Conservation (phyloP, 176 grass and related monocot species). For the Calamus simplicifolius region DNA sequence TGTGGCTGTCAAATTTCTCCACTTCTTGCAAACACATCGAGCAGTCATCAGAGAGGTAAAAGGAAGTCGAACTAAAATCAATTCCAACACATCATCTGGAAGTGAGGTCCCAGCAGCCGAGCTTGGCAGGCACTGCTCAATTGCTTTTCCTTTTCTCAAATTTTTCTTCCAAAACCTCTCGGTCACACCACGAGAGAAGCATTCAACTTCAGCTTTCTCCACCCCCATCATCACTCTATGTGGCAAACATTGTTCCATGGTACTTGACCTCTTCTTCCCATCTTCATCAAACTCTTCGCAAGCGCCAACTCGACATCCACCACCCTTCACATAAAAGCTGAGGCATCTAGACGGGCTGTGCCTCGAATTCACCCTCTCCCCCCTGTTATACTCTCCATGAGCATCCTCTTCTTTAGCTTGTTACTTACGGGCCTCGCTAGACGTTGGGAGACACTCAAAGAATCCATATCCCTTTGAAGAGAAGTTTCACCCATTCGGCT, state of each 20-base stretch:
- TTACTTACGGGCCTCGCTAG: conserved; percentile 5
- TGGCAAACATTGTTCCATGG: conserved; percentile 19
- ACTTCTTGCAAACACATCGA: conserved; percentile 81
- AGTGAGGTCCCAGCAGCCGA: conserved; percentile 25
- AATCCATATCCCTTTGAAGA: conserved; percentile 20
- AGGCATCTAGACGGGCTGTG: conserved; percentile 28
- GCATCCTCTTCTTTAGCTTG: conserved; percentile 11
- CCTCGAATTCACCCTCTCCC: conserved; percentile 5
- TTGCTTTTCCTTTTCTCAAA: conserved; percentile 14
- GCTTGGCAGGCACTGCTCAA: background rate
- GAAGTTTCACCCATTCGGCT: conserved; percentile 2
- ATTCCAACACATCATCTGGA: conserved; percentile 75
- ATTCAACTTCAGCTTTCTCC: conserved; percentile 20
- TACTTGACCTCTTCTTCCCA: conserved; percentile 12
- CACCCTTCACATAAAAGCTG: conserved; percentile 38
- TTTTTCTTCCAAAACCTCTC: conserved; percentile 18
- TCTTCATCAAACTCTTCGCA: conserved; percentile 57
- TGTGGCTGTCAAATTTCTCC: conserved; percentile 56
- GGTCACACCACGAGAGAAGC: conserved; percentile 23
- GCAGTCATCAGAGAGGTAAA: conserved; percentile 51
- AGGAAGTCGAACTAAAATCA: conserved; percentile 66
- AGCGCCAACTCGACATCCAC: conserved; percentile 61
- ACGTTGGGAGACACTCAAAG: conserved; percentile 23
- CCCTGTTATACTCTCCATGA: conserved; percentile 3
- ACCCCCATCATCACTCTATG: conserved; percentile 4